Conservation (phyloP, 1,139 yeast genomes). For the Protomyces pachydermus region DNA sequence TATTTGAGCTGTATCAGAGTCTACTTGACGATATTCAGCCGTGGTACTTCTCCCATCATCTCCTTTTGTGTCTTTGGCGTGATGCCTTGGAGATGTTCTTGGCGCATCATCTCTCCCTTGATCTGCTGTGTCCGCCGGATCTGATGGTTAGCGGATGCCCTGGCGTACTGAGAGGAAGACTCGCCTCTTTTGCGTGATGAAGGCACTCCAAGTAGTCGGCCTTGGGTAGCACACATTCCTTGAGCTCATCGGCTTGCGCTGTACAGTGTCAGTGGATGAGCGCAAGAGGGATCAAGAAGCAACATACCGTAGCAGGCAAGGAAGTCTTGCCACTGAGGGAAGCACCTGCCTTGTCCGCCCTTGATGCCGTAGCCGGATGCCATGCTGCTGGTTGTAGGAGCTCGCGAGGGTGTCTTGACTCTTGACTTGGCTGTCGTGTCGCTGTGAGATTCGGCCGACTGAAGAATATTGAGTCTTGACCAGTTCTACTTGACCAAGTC, state of each 20-base stretch:
- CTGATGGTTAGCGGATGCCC: not conserved
- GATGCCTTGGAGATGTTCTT: conserved; percentile 21
- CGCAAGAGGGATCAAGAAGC: not conserved
- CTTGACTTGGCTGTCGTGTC: too few relatives aligned
- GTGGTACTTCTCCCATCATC: conserved; percentile 24
- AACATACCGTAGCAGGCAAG: conserved; percentile 5
- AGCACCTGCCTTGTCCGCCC: conserved; percentile 50
- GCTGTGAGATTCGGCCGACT: not conserved
- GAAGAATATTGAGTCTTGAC: too few relatives aligned
- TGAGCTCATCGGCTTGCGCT: conserved; percentile 34
- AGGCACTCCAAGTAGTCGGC: conserved; percentile 51
- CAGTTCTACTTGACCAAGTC: too few relatives aligned
- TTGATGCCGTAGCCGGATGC: conserved; percentile 43
- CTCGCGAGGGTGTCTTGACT: too few relatives aligned
- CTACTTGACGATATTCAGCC: conserved; percentile 19
- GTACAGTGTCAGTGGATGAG: not conserved
- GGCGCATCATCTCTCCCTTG: conserved; percentile 19
- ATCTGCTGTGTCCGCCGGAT: conserved; percentile 11
- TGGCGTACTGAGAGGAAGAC: not conserved
- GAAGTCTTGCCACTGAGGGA: conserved; percentile 37
- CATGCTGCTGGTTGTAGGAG: conserved; percentile 30
- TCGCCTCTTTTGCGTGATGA: conserved; percentile 46
- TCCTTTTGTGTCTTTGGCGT: conserved; percentile 20
- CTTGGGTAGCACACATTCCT: conserved; percentile 43
- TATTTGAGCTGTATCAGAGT: not conserved